phyloP scores from a whole-genome alignment of 2,329 filamentous ascomycete species.

The Tolypocladium tropicale region DNA sequence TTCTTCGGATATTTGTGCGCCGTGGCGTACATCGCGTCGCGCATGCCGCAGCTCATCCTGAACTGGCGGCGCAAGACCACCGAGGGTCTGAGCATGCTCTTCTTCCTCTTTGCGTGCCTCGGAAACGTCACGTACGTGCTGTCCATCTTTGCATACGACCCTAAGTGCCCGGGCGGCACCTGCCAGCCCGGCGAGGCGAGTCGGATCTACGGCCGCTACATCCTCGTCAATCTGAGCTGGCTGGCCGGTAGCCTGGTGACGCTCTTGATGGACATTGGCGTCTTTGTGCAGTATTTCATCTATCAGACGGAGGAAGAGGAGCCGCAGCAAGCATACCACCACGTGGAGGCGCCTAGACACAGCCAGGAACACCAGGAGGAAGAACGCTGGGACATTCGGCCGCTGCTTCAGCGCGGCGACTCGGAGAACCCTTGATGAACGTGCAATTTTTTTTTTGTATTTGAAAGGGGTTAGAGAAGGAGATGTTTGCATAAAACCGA shows the following conservation, averaged over 20 bases:
- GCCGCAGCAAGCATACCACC: conserved; percentile 13
- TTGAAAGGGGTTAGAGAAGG: too few relatives aligned
- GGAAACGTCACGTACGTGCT: conserved; percentile 91
- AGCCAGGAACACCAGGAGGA: conserved; percentile 7
- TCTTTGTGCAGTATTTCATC: conserved; percentile 87
- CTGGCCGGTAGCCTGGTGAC: conserved; percentile 82
- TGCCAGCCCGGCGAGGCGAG: conserved; percentile 58
- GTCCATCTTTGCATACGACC: conserved; percentile 83
- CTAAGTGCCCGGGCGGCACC: conserved; percentile 44
- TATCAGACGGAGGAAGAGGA: conserved; percentile 44
- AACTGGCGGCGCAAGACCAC: conserved; percentile 91
- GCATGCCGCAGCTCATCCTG: conserved; percentile 80
- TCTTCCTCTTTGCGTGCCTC: conserved; percentile 93
- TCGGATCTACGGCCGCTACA: conserved; percentile 65
- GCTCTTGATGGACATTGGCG: conserved; percentile 69
- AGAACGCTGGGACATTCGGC: conserved; percentile 29
- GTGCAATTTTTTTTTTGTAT: too few relatives aligned
- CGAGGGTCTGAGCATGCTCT: conserved; percentile 85
- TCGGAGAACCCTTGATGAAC: conserved; percentile 6
- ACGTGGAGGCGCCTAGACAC: conserved; percentile 7
- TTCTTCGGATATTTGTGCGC: conserved; percentile 92
- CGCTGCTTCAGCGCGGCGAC: conserved; percentile 22
- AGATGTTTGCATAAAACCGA: background rate
- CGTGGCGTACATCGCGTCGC: conserved; percentile 75
- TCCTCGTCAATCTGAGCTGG: conserved; percentile 88